These are phyloP conservation scores for Mariannaea elegans DNA, from an alignment of 2,329 filamentous ascomycete genomes.

Conservation along the genomic window DNA sequence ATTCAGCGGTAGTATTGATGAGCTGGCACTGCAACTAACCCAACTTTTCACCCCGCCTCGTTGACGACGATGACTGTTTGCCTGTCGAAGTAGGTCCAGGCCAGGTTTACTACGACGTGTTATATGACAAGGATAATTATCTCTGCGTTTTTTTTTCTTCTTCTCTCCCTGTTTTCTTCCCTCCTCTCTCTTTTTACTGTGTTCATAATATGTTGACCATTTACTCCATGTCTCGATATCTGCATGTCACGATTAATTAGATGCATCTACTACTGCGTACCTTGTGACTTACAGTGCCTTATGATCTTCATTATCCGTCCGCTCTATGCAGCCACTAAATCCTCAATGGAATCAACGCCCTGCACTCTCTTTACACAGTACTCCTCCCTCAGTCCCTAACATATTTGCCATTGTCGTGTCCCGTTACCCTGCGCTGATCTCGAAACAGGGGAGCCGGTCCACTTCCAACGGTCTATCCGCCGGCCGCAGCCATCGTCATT, in stretches of 20 bases:
- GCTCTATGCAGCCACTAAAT: too few species aligned
- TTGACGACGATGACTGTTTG: background rate
- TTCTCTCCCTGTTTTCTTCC: background rate
- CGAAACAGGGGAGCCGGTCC: conserved; percentile 34
- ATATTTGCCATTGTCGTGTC: background rate
- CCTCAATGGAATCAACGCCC: too few species aligned
- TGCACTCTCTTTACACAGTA: too few species aligned
- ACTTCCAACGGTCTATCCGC: conserved; percentile 27
- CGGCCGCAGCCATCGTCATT: conserved; percentile 25
- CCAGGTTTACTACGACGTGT: conserved; percentile 8
- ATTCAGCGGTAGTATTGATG: conserved; percentile 15
- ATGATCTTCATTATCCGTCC: too few species aligned
- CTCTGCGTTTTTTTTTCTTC: background rate
- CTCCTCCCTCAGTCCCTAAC: conserved; percentile 1
- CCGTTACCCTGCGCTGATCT: conserved; percentile 33
- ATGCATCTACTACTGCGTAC: too few species aligned
- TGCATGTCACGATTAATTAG: too few species aligned
- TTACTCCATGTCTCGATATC: too few species aligned
- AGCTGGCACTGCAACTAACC: conserved; percentile 17
- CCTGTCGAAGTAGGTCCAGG: conserved; percentile 13
- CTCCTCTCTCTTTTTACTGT: background rate
- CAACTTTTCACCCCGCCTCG: conserved; percentile 13
- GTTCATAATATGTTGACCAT: background rate
- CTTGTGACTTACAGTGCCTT: too few species aligned
- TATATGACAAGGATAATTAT: conserved; percentile 21